Conservation (phyloP, 1,284 basidiomycete genomes). For the Coniophora puteana region DNA sequence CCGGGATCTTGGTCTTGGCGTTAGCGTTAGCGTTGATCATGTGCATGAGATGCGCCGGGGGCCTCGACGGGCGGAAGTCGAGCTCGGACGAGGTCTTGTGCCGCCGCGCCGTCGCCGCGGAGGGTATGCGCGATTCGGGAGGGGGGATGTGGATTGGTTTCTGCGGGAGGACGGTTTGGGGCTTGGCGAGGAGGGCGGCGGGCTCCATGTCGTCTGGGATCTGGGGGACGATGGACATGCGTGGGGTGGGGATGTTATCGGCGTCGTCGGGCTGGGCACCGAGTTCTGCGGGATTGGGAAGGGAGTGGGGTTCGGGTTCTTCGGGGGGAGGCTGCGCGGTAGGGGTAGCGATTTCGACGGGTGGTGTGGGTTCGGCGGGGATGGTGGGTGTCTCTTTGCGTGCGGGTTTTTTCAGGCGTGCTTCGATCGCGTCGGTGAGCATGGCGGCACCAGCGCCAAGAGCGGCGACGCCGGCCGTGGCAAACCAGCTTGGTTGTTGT, state of each 20-base stretch:
- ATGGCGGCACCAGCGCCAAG: slow-evolving; percentile 2
- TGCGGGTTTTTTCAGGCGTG: slow-evolving; percentile 11
- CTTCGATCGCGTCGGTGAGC: slow-evolving; percentile 8
- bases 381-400: slow-evolving; percentile 14
- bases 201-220: slow-evolving; percentile 16
- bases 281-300: neutral
- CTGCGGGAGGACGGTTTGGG: too few species aligned
- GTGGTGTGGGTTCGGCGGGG: slow-evolving; percentile 22
- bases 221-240: slow-evolving; percentile 7
- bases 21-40: too few species aligned
- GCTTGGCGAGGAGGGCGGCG: slow-evolving; percentile 10
- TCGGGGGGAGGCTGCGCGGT: too few species aligned
- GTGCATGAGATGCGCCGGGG: slow-evolving; percentile 9
- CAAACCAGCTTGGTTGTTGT: slow-evolving; percentile 8
- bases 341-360: slow-evolving; percentile 6
- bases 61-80: slow-evolving; percentile 11
- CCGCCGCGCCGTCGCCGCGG: slow-evolving; percentile 19
- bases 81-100: slow-evolving; percentile 23
- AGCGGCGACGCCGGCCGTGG: neutral
- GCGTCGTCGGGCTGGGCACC: neutral
- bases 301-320: neutral
- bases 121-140: slow-evolving; percentile 26
- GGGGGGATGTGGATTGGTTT: too few species aligned
- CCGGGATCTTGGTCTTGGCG: too few species aligned
- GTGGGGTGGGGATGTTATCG: slow-evolving; percentile 7